A percentile compares a stretch with the other conserved stretches of the same genome.
phyloP scores from a whole-genome alignment of 345 rosid genomes.

The Eucalyptus dawsonii region DNA sequence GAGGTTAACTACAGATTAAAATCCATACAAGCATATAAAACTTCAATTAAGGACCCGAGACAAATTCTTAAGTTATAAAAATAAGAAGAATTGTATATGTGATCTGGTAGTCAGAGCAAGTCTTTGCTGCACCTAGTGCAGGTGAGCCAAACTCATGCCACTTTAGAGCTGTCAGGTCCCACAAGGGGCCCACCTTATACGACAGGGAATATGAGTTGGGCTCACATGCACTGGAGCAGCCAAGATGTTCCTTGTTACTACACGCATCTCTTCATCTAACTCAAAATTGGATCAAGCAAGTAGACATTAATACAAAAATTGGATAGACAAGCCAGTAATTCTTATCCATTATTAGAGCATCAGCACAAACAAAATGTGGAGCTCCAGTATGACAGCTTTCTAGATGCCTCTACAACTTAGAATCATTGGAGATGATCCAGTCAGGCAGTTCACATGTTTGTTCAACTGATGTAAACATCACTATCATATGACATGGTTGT shows the following conservation, averaged over 20 bases:
- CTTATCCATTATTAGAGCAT: not conserved
- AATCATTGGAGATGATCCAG: not conserved
- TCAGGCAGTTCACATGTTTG: not conserved
- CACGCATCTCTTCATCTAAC: not conserved
- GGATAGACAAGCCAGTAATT: not conserved
- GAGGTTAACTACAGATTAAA: not conserved
- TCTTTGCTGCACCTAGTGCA: not conserved
- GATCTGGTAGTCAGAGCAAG: not conserved
- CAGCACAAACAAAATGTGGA: not conserved
- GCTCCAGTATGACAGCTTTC: not conserved
- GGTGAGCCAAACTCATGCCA: not conserved
- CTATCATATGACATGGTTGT: not conserved
- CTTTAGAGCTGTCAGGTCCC: not conserved
- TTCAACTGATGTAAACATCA: not conserved
- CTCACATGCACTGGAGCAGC: not conserved
- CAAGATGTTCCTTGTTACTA: not conserved
- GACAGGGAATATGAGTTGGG: not conserved
- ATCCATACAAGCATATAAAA: not conserved
- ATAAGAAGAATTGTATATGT: not conserved
- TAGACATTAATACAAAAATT: not conserved
- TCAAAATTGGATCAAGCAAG: not conserved
- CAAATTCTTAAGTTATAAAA: not conserved
- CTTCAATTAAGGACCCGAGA: not conserved
- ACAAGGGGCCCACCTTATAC: not conserved
- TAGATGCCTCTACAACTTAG: not conserved